These are phyloP conservation scores for Ceratocystis ficicola DNA, from an alignment of 2,329 filamentous ascomycete genomes.

Conservation along the genomic window DNA sequence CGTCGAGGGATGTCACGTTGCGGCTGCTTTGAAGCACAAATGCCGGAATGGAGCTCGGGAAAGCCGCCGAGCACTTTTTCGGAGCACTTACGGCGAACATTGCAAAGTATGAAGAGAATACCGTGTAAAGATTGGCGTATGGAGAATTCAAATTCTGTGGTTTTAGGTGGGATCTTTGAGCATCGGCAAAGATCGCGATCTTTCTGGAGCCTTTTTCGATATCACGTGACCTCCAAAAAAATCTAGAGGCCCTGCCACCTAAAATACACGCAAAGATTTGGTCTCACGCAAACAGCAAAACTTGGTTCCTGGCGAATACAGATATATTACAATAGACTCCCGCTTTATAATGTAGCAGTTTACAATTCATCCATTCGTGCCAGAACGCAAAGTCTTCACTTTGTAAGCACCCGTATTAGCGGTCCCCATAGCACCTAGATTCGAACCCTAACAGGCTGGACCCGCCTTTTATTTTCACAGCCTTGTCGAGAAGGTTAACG, in stretches of 20 bases:
- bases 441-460: not conserved
- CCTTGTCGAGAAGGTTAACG: not conserved
- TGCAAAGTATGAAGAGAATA: slow-evolving; percentile 10
- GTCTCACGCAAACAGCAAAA: not conserved
- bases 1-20: not conserved
- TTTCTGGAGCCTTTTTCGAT: slow-evolving; percentile 14
- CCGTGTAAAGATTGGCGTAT: slow-evolving; percentile 12
- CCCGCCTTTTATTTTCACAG: not conserved
- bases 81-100: slow-evolving; percentile 21
- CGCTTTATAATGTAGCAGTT: no score
- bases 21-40: not conserved
- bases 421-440: not conserved
- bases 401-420: not conserved
- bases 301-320: not conserved
- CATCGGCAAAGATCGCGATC: slow-evolving; percentile 22
- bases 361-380: no score
- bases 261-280: not conserved
- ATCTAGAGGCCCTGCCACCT: not conserved
- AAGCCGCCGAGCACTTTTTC: not conserved
- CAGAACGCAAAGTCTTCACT: not conserved
- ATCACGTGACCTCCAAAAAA: slow-evolving; percentile 14
- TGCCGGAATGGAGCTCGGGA: not conserved
- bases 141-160: not conserved
- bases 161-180: slow-evolving; percentile 14
- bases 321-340: no score